Percentiles rank a stretch among this genome's conserved stretches.
Conservation (phyloP, 768 basidiomycete species). For the Galerina marginata region DNA sequence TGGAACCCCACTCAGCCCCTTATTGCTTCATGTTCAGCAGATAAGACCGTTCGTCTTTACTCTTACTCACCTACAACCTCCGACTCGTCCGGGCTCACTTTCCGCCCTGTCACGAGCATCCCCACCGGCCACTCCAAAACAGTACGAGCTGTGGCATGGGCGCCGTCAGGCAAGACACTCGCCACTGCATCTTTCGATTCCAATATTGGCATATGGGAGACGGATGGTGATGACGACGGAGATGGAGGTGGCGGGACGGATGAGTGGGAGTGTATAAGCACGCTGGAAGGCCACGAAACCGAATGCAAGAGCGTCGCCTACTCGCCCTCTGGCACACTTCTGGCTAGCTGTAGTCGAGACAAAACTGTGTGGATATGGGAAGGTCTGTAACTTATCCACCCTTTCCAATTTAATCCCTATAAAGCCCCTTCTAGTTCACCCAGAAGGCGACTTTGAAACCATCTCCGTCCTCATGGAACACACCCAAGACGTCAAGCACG, state of each 20-base stretch:
- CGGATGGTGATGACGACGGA: slow-evolving; percentile 37
- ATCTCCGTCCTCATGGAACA: slow-evolving; percentile 97
- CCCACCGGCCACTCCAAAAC: slow-evolving; percentile 88
- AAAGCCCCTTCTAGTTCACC: slow-evolving; percentile 62
- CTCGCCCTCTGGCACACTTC: slow-evolving; percentile 73
- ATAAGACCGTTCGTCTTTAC: slow-evolving; percentile 90
- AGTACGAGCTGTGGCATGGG: slow-evolving; percentile 86
- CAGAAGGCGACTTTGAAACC: slow-evolving; percentile 94
- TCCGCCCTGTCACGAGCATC: slow-evolving; percentile 68
- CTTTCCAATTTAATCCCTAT: not conserved
- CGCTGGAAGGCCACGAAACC: slow-evolving; percentile 93
- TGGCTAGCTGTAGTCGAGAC: slow-evolving; percentile 96
- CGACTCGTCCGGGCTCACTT: slow-evolving; percentile 30
- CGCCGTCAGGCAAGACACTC: slow-evolving; percentile 83
- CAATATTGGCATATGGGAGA: slow-evolving; percentile 91
- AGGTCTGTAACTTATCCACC: slow-evolving; percentile 51
- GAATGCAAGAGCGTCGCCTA: slow-evolving; percentile 95
- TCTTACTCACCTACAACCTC: slow-evolving; percentile 48
- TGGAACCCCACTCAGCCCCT: slow-evolving; percentile 87
- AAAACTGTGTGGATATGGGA: slow-evolving; percentile 99
- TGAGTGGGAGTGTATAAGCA: slow-evolving; percentile 84
- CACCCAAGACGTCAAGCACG: slow-evolving; percentile 92
- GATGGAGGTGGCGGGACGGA: slow-evolving; percentile 9
- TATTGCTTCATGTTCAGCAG: slow-evolving; percentile 92
- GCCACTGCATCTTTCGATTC: slow-evolving; percentile 96